Evolutionary conservation across 2,329 filamentous ascomycete genomes (phyloP), one percentile per base, ranked within the genome.

Genomic region (Fusarium chuoi): DNA sequence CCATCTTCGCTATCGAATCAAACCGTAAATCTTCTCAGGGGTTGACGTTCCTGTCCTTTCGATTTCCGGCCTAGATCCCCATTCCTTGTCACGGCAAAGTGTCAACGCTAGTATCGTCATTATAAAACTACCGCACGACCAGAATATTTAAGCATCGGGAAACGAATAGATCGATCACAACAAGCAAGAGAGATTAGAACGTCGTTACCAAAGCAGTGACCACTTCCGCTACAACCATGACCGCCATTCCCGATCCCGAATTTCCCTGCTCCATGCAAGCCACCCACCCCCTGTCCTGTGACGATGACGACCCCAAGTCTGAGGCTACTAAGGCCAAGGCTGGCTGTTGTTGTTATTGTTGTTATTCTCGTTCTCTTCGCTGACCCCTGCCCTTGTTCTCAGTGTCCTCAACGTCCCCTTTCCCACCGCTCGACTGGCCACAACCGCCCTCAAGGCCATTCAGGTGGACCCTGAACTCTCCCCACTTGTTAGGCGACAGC

Each of bases 391-490:
- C 65, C 62, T 59, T 51, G 62, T 56, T 72, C 55, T 18, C 79
- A 95, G 94, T 78, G 90, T 88, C 68, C 89, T 98, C 71, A 87
- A 91, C 77, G 88, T 96, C 67, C 96, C 96, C 49, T 93, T 98
- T 80, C 95, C 95, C 26, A 93, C 91, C 45, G 82, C 91, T 41
- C 92, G 94, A 71, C 90, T 98, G 52, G 95, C 96, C 59, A 88
- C 87, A 52, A 90, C 93, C 54, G 95, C 96, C 48, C 88, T 94
- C 41, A 89, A 89, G 76, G 90, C 94, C 44, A 88, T 98, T 48
- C 87, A 91, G 66, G 95, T 98, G 76, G 96, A 99, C 83, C 89
- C 91, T 70, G 96, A 99, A 81, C 89, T 98, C 56, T 98, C 96
- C 3, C 90, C 93, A 20, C 89, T 96, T 17, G 96, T 98, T 62